These are phyloP conservation scores for Penicillium tannophilum DNA, from an alignment of 495 filamentous ascomycete genomes.

Conservation along the genomic window DNA sequence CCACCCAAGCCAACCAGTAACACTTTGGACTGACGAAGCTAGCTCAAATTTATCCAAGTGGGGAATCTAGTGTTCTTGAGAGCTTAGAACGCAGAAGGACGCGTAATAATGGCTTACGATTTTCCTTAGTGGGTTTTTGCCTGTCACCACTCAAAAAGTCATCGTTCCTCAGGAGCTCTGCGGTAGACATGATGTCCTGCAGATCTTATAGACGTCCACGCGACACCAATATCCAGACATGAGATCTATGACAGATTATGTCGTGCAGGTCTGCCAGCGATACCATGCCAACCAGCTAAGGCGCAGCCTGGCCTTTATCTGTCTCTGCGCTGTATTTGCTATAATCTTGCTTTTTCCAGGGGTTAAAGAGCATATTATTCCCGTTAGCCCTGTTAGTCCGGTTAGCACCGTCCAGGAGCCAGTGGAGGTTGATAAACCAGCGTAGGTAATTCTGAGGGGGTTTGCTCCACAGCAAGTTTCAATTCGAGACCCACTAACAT, in stretches of 20 bases:
- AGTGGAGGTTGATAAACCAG: neutral
- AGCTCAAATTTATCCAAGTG: neutral
- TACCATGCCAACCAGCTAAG: neutral
- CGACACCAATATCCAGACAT: neutral
- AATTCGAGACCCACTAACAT: neutral
- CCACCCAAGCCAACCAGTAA: neutral
- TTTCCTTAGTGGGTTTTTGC: neutral
- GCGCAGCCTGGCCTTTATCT: neutral
- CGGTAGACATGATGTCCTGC: neutral
- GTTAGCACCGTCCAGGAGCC: neutral
- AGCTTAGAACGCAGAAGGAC: neutral
- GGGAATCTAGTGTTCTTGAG: neutral
- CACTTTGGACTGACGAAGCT: neutral
- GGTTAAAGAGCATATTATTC: neutral
- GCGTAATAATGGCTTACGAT: neutral
- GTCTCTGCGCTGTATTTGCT: neutral
- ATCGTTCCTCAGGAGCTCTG: neutral
- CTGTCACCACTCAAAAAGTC: neutral
- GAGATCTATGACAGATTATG: neutral
- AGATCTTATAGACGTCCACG: neutral
- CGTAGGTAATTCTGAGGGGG: neutral
- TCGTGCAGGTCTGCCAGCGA: neutral
- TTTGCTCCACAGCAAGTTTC: neutral
- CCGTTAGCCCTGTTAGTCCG: neutral
- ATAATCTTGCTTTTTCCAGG: slow-evolving; percentile 1